These are phyloP conservation scores for Guyanaporus albipodus DNA, from an alignment of 768 basidiomycete species.

Conservation along the genomic window DNA sequence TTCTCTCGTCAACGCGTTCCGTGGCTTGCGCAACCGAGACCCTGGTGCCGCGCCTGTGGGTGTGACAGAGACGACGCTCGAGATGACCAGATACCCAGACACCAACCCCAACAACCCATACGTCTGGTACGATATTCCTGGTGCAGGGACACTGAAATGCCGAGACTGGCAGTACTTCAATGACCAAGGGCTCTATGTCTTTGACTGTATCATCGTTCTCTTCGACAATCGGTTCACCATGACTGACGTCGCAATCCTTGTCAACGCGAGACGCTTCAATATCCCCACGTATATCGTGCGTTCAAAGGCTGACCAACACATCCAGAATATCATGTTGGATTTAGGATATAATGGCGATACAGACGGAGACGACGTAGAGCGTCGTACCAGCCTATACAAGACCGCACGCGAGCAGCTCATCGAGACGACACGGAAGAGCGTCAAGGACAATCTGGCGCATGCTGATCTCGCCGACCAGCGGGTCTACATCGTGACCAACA, in stretches of 20 bases:
- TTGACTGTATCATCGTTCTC: neutral
- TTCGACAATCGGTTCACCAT: neutral
- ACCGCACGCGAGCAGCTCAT: constrained; percentile 10
- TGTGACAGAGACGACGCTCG: neutral
- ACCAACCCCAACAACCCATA: neutral
- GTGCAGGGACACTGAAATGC: neutral
- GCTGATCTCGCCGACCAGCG: constrained; percentile 19
- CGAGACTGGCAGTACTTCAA: neutral
- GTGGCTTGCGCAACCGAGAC: neutral
- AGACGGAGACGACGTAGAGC: constrained; percentile 8
- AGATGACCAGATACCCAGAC: neutral
- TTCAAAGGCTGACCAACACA: constrained; percentile 36
- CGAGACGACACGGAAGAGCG: constrained; percentile 7
- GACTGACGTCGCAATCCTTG: constrained; percentile 28
- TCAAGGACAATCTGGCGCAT: constrained; percentile 12
- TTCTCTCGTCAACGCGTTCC: neutral
- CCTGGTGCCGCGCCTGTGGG: neutral
- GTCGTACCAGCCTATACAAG: constrained; percentile 2
- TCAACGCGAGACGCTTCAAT: constrained; percentile 26
- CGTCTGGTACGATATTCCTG: neutral
- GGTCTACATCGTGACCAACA: constrained; percentile 24
- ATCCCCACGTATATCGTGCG: constrained; percentile 36
- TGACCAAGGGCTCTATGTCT: neutral
- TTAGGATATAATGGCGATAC: constrained; percentile 21
- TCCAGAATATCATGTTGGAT: constrained; percentile 23